Evolutionary conservation across 1,139 yeast species (phyloP).

Genomic region (Suhomyces chickasaworum): DNA sequence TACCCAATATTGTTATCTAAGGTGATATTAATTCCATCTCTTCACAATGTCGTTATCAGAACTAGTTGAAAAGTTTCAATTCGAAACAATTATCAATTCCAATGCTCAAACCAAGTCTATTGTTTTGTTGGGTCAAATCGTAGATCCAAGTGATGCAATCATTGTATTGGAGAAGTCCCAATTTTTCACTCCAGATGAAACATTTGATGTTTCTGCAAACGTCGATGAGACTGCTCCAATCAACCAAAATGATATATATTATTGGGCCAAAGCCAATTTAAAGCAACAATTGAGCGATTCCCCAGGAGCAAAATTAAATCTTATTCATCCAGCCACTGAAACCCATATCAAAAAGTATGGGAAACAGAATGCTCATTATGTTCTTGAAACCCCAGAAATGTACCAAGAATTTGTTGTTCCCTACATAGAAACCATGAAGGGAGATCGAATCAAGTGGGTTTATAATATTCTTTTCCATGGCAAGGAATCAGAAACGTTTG

Average conservation of each 20-base stretch:
- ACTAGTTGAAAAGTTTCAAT: constrained; percentile 41
- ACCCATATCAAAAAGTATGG: constrained; percentile 78
- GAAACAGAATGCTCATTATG: constrained; percentile 56
- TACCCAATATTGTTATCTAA: neutral
- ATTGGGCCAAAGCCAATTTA: constrained; percentile 69
- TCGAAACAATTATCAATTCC: constrained; percentile 44
- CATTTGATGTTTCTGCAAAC: constrained; percentile 20
- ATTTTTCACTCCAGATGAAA: constrained; percentile 36
- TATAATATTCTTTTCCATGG: constrained; percentile 79
- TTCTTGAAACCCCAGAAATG: constrained; percentile 79
- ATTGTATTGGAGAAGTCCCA: constrained; percentile 72
- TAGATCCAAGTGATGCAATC: constrained; percentile 58
- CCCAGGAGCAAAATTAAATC: constrained; percentile 72
- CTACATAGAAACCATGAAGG: constrained; percentile 74
- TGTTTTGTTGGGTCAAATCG: constrained; percentile 67
- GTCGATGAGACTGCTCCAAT: constrained; percentile 46
- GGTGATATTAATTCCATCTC: neutral
- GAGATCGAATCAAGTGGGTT: constrained; percentile 87
- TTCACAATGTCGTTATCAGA: constrained; percentile 13
- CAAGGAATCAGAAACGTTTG: constrained; percentile 79
- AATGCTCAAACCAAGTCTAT: constrained; percentile 69
- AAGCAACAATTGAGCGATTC: constrained; percentile 45
- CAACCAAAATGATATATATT: constrained; percentile 78
- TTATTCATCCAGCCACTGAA: constrained; percentile 89
- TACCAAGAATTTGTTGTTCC: constrained; percentile 67